Evolutionary conservation across 2,329 filamentous ascomycete genomes (phyloP).

Genomic region (Annulohypoxylon truncatum): DNA sequence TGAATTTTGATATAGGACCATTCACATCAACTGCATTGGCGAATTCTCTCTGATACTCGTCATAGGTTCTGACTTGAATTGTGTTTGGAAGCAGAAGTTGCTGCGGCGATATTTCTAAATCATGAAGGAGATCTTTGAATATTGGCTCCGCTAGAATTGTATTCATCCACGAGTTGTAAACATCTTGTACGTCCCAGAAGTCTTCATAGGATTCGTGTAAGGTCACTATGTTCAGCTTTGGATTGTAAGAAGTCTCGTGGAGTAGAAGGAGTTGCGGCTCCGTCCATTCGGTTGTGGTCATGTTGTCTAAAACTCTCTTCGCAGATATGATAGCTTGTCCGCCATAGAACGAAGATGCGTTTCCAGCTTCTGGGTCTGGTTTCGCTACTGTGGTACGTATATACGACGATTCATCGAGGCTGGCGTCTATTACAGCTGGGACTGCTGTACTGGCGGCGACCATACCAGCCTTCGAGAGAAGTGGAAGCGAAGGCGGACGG

Average conservation of each 20-base stretch:
- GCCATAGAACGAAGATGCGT: neutral
- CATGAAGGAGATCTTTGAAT: neutral
- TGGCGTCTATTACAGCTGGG: neutral
- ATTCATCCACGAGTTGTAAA: neutral
- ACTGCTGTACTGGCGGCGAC: too few species aligned
- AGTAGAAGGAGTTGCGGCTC: conserved; percentile 5
- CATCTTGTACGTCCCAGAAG: neutral
- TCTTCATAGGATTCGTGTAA: neutral
- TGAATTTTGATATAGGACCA: neutral
- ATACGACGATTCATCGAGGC: neutral
- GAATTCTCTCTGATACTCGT: neutral
- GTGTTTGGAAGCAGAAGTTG: neutral
- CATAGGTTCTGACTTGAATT: neutral
- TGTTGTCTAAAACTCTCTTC: neutral
- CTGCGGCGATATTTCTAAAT: neutral
- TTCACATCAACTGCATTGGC: neutral
- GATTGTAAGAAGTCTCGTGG: conserved; percentile 3
- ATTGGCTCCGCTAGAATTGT: neutral
- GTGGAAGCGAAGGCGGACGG: neutral
- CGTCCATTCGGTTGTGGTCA: neutral
- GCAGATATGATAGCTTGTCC: neutral
- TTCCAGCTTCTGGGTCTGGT: neutral
- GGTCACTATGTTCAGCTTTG: neutral
- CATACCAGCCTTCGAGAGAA: neutral
- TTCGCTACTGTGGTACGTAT: neutral